Base-by-base conservation (phyloP, 2,329 filamentous ascomycete genomes). In the Fusarium xyrophilum region DNA sequence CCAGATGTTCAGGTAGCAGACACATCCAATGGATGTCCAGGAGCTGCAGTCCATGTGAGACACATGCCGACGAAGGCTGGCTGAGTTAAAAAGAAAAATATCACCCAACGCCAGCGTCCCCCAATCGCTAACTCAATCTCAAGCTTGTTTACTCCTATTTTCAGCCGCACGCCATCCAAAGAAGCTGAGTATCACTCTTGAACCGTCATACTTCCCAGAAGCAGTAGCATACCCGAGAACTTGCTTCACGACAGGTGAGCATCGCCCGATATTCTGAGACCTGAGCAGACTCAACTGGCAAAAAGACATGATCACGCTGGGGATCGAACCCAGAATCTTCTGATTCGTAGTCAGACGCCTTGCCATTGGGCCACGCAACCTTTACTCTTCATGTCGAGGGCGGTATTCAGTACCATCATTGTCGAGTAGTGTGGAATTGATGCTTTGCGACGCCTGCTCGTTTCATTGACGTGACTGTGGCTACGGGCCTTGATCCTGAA, bases 361-460 rank as follows among this genome's bases (percentile, higher is more conserved):
- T 66, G 63, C 63, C 62, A 65, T 65, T 65, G 60, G 62, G 62
- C 72, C 71, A 74, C 72, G 72, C 63, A 54, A 70, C 67, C 67
- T 47, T 60, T 23, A 11, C 17, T 59, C 14, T 19, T 64, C 5
- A 25, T 14, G 0, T 5, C 4, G 0, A 2, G 0, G 1, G 0
- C 6, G 4, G 1, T 15, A n/a, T 47, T 19, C 6, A 2, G 10
- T 6, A 1, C 0, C 15, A 61, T 55, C 6, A 0, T 0, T 21
- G 0, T 25, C 14, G 1, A 7, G 7, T 2, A 8, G 5, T 10
- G 2, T 15, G 4, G 19, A 23, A 27, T 8, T 35, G 38, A 42
- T 15, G 14, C 15, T 28, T 21, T 7, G 6, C 10, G 3, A 51
- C 12, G 14, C 11, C 13, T 28, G 14, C 15, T 21, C 11, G 11